These are phyloP conservation scores for Pugionium cornutum DNA, from an alignment of 345 rosid species.

Conservation along the genomic window DNA sequence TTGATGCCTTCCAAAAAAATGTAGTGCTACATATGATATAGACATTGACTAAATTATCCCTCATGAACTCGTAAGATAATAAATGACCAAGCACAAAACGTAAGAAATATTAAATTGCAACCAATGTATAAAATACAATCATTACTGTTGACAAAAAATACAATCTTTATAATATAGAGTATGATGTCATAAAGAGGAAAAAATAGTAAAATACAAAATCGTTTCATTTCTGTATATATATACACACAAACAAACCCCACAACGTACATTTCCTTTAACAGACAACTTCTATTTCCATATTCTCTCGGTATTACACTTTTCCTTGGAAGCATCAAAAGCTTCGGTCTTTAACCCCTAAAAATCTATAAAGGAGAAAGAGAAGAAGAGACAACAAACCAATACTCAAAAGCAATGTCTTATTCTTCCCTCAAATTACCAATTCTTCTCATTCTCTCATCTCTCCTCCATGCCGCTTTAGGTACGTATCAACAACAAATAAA, in stretches of 20 bases:
- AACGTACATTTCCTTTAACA: conserved; percentile 13
- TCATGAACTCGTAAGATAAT: neutral
- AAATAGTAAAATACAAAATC: conserved; percentile 26
- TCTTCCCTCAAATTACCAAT: conserved; percentile 53
- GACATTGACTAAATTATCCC: too few species aligned
- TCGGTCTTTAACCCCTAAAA: conserved; percentile 20
- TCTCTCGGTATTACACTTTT: conserved; percentile 16
- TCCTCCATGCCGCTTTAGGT: conserved; percentile 75
- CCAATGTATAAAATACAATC: neutral
- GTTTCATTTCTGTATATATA: conserved; percentile 4
- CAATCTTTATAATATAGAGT: neutral
- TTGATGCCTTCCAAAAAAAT: neutral
- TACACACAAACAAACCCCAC: conserved; percentile 12
- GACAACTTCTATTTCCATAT: neutral
- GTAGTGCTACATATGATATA: neutral
- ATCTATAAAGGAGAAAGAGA: conserved; percentile 20
- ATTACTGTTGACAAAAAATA: neutral
- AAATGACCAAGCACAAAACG: neutral
- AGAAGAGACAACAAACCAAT: neutral
- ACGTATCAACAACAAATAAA: conserved; percentile 12
- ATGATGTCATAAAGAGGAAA: neutral
- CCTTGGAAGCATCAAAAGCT: conserved; percentile 12
- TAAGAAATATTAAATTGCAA: neutral
- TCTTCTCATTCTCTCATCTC: conserved; percentile 57
- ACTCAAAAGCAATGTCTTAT: conserved; percentile 49